phyloP scores from a whole-genome alignment of 305 asterid genomes.

The Solanum chacoense region DNA sequence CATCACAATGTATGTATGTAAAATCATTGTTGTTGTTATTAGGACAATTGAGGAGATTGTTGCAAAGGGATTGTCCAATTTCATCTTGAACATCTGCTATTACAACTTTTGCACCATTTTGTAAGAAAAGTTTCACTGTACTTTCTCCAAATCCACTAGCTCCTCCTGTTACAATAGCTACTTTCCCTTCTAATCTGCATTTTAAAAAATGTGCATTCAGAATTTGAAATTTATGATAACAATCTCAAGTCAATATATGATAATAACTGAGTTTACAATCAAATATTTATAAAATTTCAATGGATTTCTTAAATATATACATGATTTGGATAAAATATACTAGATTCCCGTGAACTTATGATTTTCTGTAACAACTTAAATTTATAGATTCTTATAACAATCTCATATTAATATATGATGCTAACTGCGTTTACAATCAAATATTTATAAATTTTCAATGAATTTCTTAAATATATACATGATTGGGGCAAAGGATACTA shows the following conservation, averaged over 20 bases:
- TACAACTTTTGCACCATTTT: slow-evolving; percentile 1
- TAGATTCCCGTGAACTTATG: not conserved
- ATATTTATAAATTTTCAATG: too few species aligned
- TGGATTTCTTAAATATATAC: not conserved
- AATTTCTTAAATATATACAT: too few species aligned
- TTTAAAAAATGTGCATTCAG: not conserved
- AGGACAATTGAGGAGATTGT: not conserved
- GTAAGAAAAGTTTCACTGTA: not conserved
- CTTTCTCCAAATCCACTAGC: slow-evolving; percentile 7
- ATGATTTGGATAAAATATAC: not conserved
- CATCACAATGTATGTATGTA: slow-evolving; percentile 43
- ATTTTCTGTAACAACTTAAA: too few species aligned
- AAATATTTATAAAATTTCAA: not conserved
- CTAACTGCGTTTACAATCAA: too few species aligned
- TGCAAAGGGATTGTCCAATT: not conserved
- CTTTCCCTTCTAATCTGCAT: slow-evolving; percentile 3
- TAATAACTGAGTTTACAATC: not conserved
- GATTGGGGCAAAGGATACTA: too few species aligned
- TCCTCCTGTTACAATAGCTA: not conserved
- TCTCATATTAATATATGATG: too few species aligned
- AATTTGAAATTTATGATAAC: not conserved
- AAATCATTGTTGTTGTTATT: not conserved
- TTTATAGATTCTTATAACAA: too few species aligned
- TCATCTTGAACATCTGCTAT: slow-evolving; percentile 5
- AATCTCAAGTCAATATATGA: not conserved